Base-by-base conservation (phyloP, 805 yeast genomes). In the Metschnikowia arizonensis region DNA sequence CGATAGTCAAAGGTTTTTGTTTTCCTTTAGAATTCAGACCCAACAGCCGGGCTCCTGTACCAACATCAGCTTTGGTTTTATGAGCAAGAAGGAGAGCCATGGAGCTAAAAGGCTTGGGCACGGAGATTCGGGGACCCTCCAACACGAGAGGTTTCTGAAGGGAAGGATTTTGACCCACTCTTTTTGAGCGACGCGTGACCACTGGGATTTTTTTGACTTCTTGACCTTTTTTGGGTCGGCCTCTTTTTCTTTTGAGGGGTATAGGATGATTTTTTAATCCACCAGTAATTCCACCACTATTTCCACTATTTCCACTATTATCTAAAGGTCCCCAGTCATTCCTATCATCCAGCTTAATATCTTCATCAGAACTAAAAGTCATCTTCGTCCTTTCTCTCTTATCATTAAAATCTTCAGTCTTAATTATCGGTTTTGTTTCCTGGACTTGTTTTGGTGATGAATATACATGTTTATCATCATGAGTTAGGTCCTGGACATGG, bases 1-100 rank as follows among this genome's bases (percentile, higher is more conserved):
- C 63, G 1, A 69, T 51, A 5, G 44, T 38, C 32, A 69, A 32
- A 1, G 73, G 66, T 28, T 57, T 59, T 43, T 63, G 69, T 10
- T 45, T 50, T 17, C 62, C 66, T 4, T 44, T 52, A 7, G 43
- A 29, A n/a, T 44, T 57, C 14, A 51, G 51, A 34, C 55, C 58
- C 15, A 58, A 35, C 49, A 40, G 51, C 28, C 40, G 25, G 5
- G 36, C n/a, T 24, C 18, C 29, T 2, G 33, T 2, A 12, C 10
- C 15, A 4, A 17, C 18, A 11, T 25, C 29, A 7, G 32, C 40
- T n/a, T 18, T 24, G 17, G 37, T 21, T n/a, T 23, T 36, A 18
- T 44, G 47, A 4, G 49, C 37, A 12, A 48, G 36, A 5, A 45
- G 40, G 33, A 40, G 55, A 12, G 46, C 47, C 29, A 50, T 28